Base-by-base conservation (phyloP, 176 grass and related monocot genomes). In the Paspalum vaginatum region DNA sequence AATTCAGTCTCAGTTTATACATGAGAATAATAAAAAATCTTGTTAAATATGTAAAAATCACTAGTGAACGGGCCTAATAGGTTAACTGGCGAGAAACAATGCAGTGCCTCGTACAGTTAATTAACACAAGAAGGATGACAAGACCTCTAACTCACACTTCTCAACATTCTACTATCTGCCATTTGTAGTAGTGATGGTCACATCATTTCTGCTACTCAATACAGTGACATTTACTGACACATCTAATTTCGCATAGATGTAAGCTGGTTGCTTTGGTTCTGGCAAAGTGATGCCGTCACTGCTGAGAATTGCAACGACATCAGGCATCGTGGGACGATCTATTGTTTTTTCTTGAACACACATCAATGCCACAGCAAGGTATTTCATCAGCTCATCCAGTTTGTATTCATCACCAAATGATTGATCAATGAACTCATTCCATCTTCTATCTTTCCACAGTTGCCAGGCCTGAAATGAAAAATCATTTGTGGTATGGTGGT, bases 301-400 rank as follows among this genome's bases (percentile, higher is more conserved):
- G 53, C 70, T 68, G 52, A 87, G 84, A 71, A 81, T 76, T 50
- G 53, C 78, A 76, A 81, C 71, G 76, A 87, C 79, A 51, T 81
- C 44, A 4, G 62, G 40, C 85, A 87, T 81, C 21, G 78, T 81
- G 12, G 85, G 85, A 21, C 78, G 78, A 57, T 87, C 78, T 43
- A 57, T 79, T 68, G 85, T 37, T 75, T 81, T 87, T 47, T 75
- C 70, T 87, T 76, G 78, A 48, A 87, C 85, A 81, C 85, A 87
- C 85, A 76, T 42, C 44, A 87, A 73, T 69, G 70, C 85, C 61
- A 76, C 79, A 1, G 17, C 49, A 43, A 87, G 70, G 56, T 20
- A 87, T 81, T 69, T 87, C 11, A 60, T 81, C 62, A 76, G 56
- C 11, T 87, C 85, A 61, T 22, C 61, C 26, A 16, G 44, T 68